Percentiles rank a stretch among this genome's conserved stretches.
phyloP scores from a whole-genome alignment of 768 basidiomycete species.

The Favolaschia claudopus region DNA sequence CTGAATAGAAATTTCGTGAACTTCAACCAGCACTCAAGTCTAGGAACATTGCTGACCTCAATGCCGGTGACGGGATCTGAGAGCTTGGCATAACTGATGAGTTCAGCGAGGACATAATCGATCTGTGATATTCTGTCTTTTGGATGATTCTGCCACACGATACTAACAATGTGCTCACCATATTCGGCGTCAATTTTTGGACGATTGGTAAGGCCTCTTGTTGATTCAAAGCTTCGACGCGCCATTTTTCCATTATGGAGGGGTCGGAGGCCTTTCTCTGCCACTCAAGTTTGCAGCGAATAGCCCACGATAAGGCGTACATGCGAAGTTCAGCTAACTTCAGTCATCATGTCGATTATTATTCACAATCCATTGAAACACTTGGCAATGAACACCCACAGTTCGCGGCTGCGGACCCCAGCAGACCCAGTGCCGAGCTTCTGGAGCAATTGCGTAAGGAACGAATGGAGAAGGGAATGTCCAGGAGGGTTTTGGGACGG shows the following conservation, averaged over 20 bases:
- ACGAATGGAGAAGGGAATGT: slow-evolving; percentile 20
- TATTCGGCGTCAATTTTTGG: slow-evolving; percentile 13
- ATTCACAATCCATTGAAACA: background rate
- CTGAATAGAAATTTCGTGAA: slow-evolving; percentile 1
- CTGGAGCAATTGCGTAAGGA: background rate
- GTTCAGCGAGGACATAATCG: slow-evolving; percentile 28
- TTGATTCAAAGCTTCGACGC: slow-evolving; percentile 22
- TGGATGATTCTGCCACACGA: background rate
- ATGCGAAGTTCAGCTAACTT: slow-evolving; percentile 26
- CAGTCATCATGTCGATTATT: too few relatives aligned
- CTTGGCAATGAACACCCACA: background rate
- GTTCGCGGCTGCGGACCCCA: slow-evolving; percentile 18
- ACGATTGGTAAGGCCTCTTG: background rate
- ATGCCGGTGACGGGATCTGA: slow-evolving; percentile 22
- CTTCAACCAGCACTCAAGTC: background rate
- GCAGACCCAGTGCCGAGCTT: background rate
- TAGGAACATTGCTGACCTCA: background rate
- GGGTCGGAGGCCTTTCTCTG: slow-evolving; percentile 16
- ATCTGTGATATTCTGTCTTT: slow-evolving; percentile 8
- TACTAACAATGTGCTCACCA: slow-evolving; percentile 22
- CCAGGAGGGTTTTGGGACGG: slow-evolving; percentile 8
- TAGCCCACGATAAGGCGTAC: slow-evolving; percentile 24
- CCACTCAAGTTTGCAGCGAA: slow-evolving; percentile 25
- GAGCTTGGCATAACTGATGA: slow-evolving; percentile 25
- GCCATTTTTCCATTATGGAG: slow-evolving; percentile 23